These are phyloP conservation scores for Mycena alexandri DNA, from an alignment of 768 basidiomycete species.

Conservation along the genomic window DNA sequence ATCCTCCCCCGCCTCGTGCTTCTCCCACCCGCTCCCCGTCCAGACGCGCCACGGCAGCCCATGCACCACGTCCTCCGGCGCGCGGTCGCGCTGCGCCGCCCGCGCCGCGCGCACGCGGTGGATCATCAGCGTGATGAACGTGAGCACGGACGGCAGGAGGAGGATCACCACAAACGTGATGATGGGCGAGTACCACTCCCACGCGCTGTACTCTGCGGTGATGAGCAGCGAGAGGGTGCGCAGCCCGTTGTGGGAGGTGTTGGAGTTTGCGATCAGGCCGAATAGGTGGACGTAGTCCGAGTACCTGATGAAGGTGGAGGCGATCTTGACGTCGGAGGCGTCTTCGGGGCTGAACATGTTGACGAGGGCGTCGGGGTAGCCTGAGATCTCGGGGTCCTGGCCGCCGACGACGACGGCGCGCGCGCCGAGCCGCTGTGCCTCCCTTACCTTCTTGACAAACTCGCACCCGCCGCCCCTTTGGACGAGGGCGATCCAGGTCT, in stretches of 20 bases:
- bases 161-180: slow-evolving; percentile 90
- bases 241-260: slow-evolving; percentile 83
- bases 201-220: slow-evolving; percentile 83
- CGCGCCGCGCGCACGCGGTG: slow-evolving; percentile 89
- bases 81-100: slow-evolving; percentile 86
- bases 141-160: slow-evolving; percentile 89
- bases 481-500: slow-evolving; percentile 93
- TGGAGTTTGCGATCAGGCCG: slow-evolving; percentile 77
- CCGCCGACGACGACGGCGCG: slow-evolving; percentile 95
- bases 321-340: slow-evolving; percentile 84
- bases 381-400: slow-evolving; percentile 71
- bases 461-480: slow-evolving; percentile 80
- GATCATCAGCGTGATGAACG: slow-evolving; percentile 88
- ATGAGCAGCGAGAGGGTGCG: slow-evolving; percentile 82
- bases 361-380: slow-evolving; percentile 80
- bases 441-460: slow-evolving; percentile 89
- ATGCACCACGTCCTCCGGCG: slow-evolving; percentile 84
- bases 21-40: slow-evolving; percentile 86
- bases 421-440: slow-evolving; percentile 82
- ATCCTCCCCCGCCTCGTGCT: slow-evolving; percentile 66
- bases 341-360: slow-evolving; percentile 96
- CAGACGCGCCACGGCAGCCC: slow-evolving; percentile 86
- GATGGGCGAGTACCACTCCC: slow-evolving; percentile 95
- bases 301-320: slow-evolving; percentile 90
- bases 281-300: slow-evolving; percentile 81